Evolutionary conservation across 2,329 filamentous ascomycete species (phyloP).

Genomic region (Neopestalotiopsis sp.): DNA sequence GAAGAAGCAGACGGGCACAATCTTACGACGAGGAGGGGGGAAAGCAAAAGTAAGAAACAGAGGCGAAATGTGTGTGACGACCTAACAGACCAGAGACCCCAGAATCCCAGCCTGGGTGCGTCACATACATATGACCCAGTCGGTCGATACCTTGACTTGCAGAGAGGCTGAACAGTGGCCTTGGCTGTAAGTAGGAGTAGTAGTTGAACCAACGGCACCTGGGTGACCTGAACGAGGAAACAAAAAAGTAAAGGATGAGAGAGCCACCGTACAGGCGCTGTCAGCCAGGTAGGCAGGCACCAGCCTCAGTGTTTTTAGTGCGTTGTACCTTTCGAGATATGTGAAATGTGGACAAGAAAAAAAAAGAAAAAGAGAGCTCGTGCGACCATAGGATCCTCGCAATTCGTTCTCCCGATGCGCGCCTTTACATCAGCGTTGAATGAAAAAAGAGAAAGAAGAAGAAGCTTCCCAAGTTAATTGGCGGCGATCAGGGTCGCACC

Average conservation of each 20-base stretch:
- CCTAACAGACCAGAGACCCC: not conserved
- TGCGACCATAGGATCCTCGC: not conserved
- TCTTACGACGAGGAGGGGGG: not conserved
- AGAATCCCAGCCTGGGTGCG: not conserved
- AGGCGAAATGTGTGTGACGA: not conserved
- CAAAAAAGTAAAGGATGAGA: too few species aligned
- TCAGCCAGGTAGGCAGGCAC: too few species aligned
- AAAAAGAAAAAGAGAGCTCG: not conserved
- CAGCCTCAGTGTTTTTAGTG: not conserved
- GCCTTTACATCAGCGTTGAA: not conserved
- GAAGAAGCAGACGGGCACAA: not conserved
- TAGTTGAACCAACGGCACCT: not conserved
- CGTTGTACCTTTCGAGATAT: not conserved
- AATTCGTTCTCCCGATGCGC: not conserved
- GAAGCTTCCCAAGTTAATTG: not conserved
- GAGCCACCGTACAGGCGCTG: too few species aligned
- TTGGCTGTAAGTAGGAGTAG: not conserved
- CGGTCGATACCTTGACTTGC: constrained; percentile 7
- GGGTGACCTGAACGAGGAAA: not conserved
- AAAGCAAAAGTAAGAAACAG: not conserved
- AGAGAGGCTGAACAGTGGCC: constrained; percentile 17
- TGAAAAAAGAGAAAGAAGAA: not conserved
- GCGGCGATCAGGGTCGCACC: constrained; percentile 7
- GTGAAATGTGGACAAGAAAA: too few species aligned
- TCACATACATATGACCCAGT: not conserved